These are phyloP conservation scores for Gentiana straminea DNA, from an alignment of 257 asterid genomes.

Conservation along the genomic window DNA sequence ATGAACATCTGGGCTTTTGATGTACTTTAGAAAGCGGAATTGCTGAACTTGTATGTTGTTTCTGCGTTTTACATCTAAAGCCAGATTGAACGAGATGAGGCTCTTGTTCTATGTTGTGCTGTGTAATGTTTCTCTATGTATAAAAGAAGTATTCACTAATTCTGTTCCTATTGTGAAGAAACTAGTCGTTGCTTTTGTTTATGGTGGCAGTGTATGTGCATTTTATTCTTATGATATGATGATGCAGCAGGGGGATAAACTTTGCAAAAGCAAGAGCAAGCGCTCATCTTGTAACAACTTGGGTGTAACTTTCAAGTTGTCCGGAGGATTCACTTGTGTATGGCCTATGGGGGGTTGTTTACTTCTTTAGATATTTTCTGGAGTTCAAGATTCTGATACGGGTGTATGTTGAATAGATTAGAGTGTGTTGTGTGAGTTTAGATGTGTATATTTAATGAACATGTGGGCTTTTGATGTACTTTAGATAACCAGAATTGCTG, in stretches of 20 bases:
- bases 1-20: conserved; percentile 14
- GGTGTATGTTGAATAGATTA: conserved; percentile 10
- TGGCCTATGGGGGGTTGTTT: not conserved
- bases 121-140: conserved; percentile 12
- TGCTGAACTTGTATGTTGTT: conserved; percentile 6
- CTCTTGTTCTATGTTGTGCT: conserved; percentile 10
- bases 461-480: conserved; percentile 10
- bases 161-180: conserved; percentile 5
- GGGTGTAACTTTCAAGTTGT: too few relatives aligned
- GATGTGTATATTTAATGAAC: conserved; percentile 12
- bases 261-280: too few relatives aligned
- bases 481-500: conserved; percentile 2
- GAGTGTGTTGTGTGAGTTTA: conserved; percentile 12
- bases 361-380: too few relatives aligned
- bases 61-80: conserved; percentile 12
- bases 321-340: conserved; percentile 1
- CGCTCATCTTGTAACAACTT: too few relatives aligned
- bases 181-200: conserved; percentile 2
- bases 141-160: conserved; percentile 15
- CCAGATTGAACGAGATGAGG: conserved; percentile 4
- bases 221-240: too few relatives aligned
- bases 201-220: not conserved
- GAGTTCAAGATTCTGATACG: conserved; percentile 1
- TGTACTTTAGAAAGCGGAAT: conserved; percentile 1
- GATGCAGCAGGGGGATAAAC: too few relatives aligned